Conservation (phyloP, 305 asterid species). For the Solanum hybrid region DNA sequence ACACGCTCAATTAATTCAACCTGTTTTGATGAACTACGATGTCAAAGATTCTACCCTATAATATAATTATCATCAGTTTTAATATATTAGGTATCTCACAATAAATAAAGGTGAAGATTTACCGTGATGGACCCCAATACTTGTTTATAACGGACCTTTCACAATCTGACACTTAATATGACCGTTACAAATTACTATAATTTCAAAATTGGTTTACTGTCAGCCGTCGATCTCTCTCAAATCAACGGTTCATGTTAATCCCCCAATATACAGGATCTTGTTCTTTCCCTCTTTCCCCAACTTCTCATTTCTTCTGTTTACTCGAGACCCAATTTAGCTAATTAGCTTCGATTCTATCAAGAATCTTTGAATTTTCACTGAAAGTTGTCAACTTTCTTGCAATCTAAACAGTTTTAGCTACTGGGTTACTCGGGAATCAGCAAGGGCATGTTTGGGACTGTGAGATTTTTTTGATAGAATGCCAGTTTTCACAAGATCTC, state of each 20-base stretch:
- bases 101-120: background rate
- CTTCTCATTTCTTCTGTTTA: background rate
- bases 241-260: constrained; percentile 20
- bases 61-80: background rate
- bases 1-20: background rate
- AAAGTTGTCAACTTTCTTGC: constrained; percentile 6
- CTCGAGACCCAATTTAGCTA: background rate
- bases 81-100: background rate
- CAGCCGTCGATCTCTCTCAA: constrained; percentile 9
- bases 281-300: background rate
- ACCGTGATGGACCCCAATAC: background rate
- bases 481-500: constrained; percentile 55
- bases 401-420: constrained; percentile 1
- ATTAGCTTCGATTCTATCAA: constrained; percentile 4
- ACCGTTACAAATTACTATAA: constrained; percentile 16
- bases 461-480: constrained; percentile 9
- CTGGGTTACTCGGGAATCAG: constrained; percentile 3
- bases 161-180: constrained; percentile 2
- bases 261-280: constrained; percentile 1
- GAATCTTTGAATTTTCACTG: constrained; percentile 2
- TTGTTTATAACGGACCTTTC: constrained; percentile 14
- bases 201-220: constrained; percentile 7
- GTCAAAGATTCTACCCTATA: background rate
- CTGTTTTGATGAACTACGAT: background rate
- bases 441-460: constrained; percentile 16